A percentile compares a stretch with the other conserved stretches of the same genome.
These are phyloP conservation scores for Hypoxylon lenormandii DNA, from an alignment of 495 filamentous ascomycete species.

Conservation along the genomic window DNA sequence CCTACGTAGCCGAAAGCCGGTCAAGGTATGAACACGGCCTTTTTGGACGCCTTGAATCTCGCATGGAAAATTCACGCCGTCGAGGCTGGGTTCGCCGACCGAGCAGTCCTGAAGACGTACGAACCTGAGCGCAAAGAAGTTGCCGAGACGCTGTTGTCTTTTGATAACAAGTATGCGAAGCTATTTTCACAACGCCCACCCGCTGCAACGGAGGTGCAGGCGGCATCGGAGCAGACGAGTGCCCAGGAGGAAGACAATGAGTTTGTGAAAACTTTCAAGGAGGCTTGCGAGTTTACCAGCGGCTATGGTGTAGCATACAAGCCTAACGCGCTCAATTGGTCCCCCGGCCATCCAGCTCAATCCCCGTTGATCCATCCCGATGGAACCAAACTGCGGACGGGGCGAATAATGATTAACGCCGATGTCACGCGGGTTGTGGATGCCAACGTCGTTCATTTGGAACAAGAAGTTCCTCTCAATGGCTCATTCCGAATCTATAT, in stretches of 20 bases:
- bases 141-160: conserved; percentile 76
- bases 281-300: conserved; percentile 76
- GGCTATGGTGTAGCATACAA: conserved; percentile 78
- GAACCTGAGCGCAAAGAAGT: conserved; percentile 75
- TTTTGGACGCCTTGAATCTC: conserved; percentile 84
- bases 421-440: conserved; percentile 86
- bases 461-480: conserved; percentile 88
- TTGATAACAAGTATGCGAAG: conserved; percentile 77
- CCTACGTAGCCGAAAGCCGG: conserved; percentile 74
- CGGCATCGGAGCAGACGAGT: conserved; percentile 53
- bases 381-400: conserved; percentile 71
- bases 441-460: conserved; percentile 85
- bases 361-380: conserved; percentile 73
- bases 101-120: conserved; percentile 75
- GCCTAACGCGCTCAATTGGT: conserved; percentile 71
- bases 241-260: conserved; percentile 68
- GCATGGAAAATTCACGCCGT: conserved; percentile 85
- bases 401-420: conserved; percentile 77
- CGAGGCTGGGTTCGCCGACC: conserved; percentile 70
- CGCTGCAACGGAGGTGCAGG: conserved; percentile 63
- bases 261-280: conserved; percentile 76
- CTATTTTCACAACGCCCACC: conserved; percentile 72
- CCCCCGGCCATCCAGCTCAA: conserved; percentile 75
- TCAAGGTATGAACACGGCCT: conserved; percentile 86
- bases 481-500: conserved; percentile 87